Conservation (phyloP, 1,284 basidiomycete species). For the Papiliotrema fonsecae region DNA sequence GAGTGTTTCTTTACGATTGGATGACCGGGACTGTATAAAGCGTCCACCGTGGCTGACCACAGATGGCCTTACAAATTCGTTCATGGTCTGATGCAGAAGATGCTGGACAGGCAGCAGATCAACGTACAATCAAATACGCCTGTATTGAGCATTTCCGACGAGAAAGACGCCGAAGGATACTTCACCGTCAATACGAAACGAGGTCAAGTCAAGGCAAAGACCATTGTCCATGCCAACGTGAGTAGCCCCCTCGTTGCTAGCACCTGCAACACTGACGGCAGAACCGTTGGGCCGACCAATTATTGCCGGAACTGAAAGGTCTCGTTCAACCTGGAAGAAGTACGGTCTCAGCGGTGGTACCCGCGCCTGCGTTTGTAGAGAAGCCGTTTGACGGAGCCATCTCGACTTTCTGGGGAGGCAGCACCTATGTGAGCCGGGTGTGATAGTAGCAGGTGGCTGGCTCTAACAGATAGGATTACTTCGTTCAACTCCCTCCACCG, state of each 20-base stretch:
- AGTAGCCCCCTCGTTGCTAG: too few species aligned
- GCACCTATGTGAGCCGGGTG: too few species aligned
- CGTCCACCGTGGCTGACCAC: background rate
- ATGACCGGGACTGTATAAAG: too few species aligned
- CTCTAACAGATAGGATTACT: conserved; percentile 28
- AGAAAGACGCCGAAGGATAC: conserved; percentile 10
- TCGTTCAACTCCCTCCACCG: conserved; percentile 19
- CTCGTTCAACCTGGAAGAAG: conserved; percentile 17
- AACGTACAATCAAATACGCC: conserved; percentile 24
- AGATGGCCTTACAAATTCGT: conserved; percentile 25
- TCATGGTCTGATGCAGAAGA: conserved; percentile 12
- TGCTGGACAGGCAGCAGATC: conserved; percentile 10
- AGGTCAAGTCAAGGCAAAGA: conserved; percentile 14
- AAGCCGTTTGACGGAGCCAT: too few species aligned
- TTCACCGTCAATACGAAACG: conserved; percentile 18
- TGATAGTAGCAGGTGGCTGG: too few species aligned
- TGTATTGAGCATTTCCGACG: conserved; percentile 10
- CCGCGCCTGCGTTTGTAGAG: too few species aligned
- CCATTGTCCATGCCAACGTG: conserved; percentile 23
- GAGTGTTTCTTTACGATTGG: too few species aligned
- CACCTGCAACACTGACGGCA: conserved; percentile 4
- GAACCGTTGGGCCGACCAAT: conserved; percentile 24
- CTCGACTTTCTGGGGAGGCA: too few species aligned
- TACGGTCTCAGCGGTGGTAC: conserved; percentile 21
- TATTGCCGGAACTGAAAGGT: conserved; percentile 15